A percentile compares a stretch with the other conserved stretches of the same genome.
phyloP scores from a whole-genome alignment of 2,329 filamentous ascomycete species.

The Verticillium zaregamsianum region DNA sequence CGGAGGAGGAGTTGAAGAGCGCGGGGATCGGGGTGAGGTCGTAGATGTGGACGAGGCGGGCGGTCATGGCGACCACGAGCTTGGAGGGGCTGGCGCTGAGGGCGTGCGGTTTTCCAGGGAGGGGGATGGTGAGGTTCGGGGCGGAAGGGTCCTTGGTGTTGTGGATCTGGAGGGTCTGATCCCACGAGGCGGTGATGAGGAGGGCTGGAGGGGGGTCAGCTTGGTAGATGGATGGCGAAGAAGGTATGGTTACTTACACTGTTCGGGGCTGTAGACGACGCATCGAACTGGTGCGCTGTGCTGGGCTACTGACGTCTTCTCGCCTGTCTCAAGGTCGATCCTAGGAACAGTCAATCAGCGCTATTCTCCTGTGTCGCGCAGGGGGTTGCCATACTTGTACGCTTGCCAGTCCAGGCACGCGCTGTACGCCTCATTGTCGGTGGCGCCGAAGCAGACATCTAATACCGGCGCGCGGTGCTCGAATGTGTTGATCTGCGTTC shows the following conservation, averaged over 20 bases:
- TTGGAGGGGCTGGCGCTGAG: slow-evolving; percentile 74
- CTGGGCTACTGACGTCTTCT: slow-evolving; percentile 70
- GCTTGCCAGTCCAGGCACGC: slow-evolving; percentile 87
- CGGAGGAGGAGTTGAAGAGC: slow-evolving; percentile 46
- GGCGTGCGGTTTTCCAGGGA: slow-evolving; percentile 87
- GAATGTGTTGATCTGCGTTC: slow-evolving; percentile 66
- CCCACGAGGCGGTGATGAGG: slow-evolving; percentile 90
- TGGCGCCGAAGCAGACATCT: slow-evolving; percentile 84
- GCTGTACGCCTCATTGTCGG: slow-evolving; percentile 79
- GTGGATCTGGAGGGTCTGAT: slow-evolving; percentile 84
- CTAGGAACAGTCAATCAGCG: slow-evolving; percentile 19
- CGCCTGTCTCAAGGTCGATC: slow-evolving; percentile 67
- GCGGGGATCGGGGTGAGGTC: slow-evolving; percentile 67
- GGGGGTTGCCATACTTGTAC: slow-evolving; percentile 50
- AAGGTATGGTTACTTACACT: slow-evolving; percentile 46
- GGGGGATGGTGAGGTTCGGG: slow-evolving; percentile 59
- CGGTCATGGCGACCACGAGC: slow-evolving; percentile 92
- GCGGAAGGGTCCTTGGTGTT: slow-evolving; percentile 50
- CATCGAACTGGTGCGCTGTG: slow-evolving; percentile 78
- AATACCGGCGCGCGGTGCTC: slow-evolving; percentile 82
- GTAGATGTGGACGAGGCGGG: slow-evolving; percentile 91
- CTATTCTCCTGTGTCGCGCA: neutral
- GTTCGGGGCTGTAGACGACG: slow-evolving; percentile 74
- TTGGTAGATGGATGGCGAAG: neutral
- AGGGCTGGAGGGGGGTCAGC: slow-evolving; percentile 43